phyloP scores from a whole-genome alignment of 805 yeast genomes.

The Saccharomycopsis microspora region DNA sequence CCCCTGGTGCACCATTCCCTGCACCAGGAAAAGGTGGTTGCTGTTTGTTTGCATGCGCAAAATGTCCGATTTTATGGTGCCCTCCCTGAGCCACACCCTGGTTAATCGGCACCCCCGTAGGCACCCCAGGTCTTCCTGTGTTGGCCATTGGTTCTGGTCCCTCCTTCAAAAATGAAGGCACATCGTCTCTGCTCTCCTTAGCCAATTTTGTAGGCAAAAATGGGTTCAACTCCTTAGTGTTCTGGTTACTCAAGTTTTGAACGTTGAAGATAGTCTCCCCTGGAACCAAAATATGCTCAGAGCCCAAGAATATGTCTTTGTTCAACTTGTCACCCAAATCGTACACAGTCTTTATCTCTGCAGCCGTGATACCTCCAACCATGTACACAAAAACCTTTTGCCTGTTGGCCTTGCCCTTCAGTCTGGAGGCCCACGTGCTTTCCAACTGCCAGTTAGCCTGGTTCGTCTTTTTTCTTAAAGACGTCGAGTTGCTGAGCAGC shows the following conservation, averaged over 20 bases:
- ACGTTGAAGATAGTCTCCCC: constrained; percentile 27
- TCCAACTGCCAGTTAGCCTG: constrained; percentile 21
- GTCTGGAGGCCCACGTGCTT: constrained; percentile 52
- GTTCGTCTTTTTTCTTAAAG: constrained; percentile 60
- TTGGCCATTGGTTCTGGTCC: constrained; percentile 1
- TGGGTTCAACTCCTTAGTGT: constrained; percentile 9
- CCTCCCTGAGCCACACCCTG: no score
- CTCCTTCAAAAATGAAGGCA: constrained; percentile 11
- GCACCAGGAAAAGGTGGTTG: no score
- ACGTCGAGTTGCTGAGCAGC: constrained; percentile 26
- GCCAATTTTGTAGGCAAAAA: constrained; percentile 4
- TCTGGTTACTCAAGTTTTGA: constrained; percentile 23
- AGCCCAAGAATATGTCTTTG: constrained; percentile 72
- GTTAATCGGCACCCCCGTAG: no score
- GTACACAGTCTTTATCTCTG: constrained; percentile 68
- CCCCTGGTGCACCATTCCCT: background rate
- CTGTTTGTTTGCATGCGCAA: no score
- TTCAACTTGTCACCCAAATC: constrained; percentile 52
- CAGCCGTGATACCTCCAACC: constrained; percentile 82
- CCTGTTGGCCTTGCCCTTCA: constrained; percentile 25
- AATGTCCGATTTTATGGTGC: no score
- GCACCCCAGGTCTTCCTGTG: background rate
- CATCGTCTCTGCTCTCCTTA: constrained; percentile 7
- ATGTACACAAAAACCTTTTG: constrained; percentile 72
- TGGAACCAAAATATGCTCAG: constrained; percentile 62